Evolutionary conservation across 495 filamentous ascomycete genomes (phyloP).

Genomic region (Hypoxylon fuscum): DNA sequence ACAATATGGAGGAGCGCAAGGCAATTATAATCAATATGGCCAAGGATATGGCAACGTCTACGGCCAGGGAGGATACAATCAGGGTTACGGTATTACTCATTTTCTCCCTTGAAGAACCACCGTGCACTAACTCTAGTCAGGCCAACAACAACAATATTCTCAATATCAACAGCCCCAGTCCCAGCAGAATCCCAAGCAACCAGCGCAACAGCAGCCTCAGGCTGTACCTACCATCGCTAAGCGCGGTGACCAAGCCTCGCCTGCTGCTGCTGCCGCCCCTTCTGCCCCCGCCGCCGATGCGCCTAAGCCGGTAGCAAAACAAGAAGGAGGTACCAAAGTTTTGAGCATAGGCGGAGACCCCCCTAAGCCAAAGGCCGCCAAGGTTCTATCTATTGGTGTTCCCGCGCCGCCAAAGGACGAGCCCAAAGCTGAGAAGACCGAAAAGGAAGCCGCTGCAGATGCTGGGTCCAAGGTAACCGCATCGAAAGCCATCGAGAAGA

Average conservation of each 20-base stretch:
- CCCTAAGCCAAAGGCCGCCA: conserved; percentile 65
- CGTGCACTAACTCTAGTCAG: conserved; percentile 41
- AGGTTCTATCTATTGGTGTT: conserved; percentile 73
- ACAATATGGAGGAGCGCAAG: conserved; percentile 61
- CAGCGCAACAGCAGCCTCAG: conserved; percentile 51
- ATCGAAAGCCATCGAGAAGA: conserved; percentile 82
- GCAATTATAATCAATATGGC: conserved; percentile 64
- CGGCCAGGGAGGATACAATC: conserved; percentile 64
- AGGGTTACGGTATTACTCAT: conserved; percentile 62
- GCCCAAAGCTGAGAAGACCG: conserved; percentile 66
- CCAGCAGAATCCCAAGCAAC: conserved; percentile 64
- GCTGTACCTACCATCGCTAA: conserved; percentile 74
- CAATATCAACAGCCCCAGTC: conserved; percentile 63
- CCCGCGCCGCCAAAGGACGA: conserved; percentile 65
- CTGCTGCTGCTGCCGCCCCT: conserved; percentile 45
- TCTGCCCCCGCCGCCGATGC: conserved; percentile 46
- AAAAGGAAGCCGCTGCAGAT: conserved; percentile 58
- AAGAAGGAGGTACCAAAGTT: conserved; percentile 60
- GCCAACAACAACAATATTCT: conserved; percentile 51
- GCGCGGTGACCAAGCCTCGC: conserved; percentile 57
- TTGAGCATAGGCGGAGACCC: conserved; percentile 63
- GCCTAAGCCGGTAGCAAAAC: conserved; percentile 54
- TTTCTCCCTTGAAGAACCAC: background rate
- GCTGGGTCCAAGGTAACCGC: conserved; percentile 66
- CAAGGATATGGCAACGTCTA: conserved; percentile 62